Evolutionary conservation across 2,329 filamentous ascomycete genomes (phyloP), one percentile per base, ranked within the genome.

Genomic region (Fusarium euwallaceae): DNA sequence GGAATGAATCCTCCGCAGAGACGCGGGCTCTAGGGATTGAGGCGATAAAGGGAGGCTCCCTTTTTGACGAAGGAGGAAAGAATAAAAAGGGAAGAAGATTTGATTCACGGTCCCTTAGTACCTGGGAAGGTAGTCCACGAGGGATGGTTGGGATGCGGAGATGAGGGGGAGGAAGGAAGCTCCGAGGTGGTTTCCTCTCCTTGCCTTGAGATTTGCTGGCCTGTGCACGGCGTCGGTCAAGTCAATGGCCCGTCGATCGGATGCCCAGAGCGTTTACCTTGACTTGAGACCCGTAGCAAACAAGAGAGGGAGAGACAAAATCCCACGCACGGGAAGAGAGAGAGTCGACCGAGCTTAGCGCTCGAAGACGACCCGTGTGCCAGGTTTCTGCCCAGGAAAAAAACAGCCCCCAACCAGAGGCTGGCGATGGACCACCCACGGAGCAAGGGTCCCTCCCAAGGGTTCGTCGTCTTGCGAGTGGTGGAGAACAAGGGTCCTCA

Each of bases 341-440:
- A 20, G 48, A 20, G 43, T 27, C 5, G 43, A 43, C 64, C 69
- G 72, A 75, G 72, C 48, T 75, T 75, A 73, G 72, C 72, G 72
- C 69, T 67, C 69, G 20, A 39, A 61, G 65, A 37, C 48, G 12
- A 45, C 17, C 43, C 29, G 60, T 34, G 60, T 51, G 60, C 60
- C 60, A 62, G 43, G 43, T 53, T 62, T 62, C 14, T n/a, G 20
- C 29, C 48, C 32, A 61, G 37, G 29, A 27, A 32, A 36, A 43
- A 41, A 29, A 63, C 10, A 37, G 34, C 29, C 32, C 45, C 71
- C 64, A 72, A 66, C 71, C 63, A 64, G 62, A 73, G 67, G 63
- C 67, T 62, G 66, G 62, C 32, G 63, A 51, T 61, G 51, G 20
- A 39, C 58, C 24, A 37, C 34, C 20, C 39, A 45, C 22, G 36